phyloP scores from a whole-genome alignment of 1,284 basidiomycete genomes.

The Lentinula novae-zelandiae region DNA sequence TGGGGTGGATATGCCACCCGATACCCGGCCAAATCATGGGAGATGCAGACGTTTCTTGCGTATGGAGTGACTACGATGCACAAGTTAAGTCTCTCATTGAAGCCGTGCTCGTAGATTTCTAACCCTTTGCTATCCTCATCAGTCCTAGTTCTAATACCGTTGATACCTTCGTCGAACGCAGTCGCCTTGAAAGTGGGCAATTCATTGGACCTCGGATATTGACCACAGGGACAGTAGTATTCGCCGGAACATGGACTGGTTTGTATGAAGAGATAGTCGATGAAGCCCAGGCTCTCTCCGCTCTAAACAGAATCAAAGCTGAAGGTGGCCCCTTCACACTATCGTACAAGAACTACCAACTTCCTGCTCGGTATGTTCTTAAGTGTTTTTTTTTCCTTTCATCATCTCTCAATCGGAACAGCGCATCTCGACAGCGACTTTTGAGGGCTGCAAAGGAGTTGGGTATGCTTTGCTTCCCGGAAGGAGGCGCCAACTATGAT shows the following conservation, averaged over 20 bases:
- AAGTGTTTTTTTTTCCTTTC: neutral
- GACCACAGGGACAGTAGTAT: conserved; percentile 63
- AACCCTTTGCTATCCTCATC: neutral
- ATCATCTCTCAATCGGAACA: conserved; percentile 19
- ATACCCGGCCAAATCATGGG: conserved; percentile 67
- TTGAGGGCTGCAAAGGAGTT: conserved; percentile 57
- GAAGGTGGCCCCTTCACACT: conserved; percentile 66
- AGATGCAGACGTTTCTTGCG: conserved; percentile 68
- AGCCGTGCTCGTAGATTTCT: neutral
- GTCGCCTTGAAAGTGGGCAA: conserved; percentile 62
- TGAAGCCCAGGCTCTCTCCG: conserved; percentile 57
- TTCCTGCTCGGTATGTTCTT: conserved; percentile 51
- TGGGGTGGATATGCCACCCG: conserved; percentile 52
- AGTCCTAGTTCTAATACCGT: conserved; percentile 66
- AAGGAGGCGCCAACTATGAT: conserved; percentile 74
- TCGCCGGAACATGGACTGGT: conserved; percentile 49
- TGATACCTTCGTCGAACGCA: conserved; percentile 58
- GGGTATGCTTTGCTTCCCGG: conserved; percentile 68
- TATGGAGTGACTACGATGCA: conserved; percentile 77
- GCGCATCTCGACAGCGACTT: conserved; percentile 66
- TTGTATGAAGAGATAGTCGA: conserved; percentile 64
- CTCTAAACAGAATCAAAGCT: conserved; percentile 61
- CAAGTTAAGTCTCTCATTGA: conserved; percentile 50
- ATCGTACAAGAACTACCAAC: conserved; percentile 75
- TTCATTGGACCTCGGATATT: conserved; percentile 68